A percentile compares a stretch with the other conserved stretches of the same genome.
These are phyloP conservation scores for Rhynchosporium graminicola DNA, from an alignment of 2,329 filamentous ascomycete genomes.

Conservation along the genomic window DNA sequence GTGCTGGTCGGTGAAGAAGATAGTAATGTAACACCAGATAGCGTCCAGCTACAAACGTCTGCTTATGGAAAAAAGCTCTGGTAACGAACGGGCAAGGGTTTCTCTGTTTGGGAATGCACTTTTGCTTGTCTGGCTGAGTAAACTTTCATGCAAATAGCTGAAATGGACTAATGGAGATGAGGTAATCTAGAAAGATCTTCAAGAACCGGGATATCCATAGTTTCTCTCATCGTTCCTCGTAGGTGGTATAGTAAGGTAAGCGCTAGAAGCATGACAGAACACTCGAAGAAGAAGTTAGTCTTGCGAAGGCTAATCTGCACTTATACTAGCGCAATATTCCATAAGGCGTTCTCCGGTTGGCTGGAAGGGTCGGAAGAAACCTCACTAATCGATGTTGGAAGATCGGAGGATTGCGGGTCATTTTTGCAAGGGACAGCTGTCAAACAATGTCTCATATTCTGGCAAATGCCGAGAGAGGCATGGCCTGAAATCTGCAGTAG, in stretches of 20 bases:
- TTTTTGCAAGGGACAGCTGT: neutral
- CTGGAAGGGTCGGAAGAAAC: neutral
- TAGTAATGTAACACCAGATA: conserved; percentile 10
- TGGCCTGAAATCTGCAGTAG: neutral
- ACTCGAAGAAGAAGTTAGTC: conserved; percentile 25
- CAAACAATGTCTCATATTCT: neutral
- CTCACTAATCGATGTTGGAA: neutral
- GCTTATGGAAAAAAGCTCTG: neutral
- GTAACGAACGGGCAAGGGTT: neutral
- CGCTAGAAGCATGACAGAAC: conserved; percentile 26
- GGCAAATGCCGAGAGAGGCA: conserved; percentile 8
- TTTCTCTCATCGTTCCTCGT: conserved; percentile 20
- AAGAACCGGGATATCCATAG: conserved; percentile 10
- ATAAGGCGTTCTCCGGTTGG: conserved; percentile 6
- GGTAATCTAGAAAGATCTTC: neutral
- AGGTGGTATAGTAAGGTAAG: conserved; percentile 3
- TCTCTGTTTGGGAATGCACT: neutral
- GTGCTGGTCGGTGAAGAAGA: conserved; percentile 8
- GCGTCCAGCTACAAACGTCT: neutral
- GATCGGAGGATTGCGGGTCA: neutral
- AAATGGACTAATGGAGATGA: neutral
- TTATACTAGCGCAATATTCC: neutral
- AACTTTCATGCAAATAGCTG: too few relatives aligned
- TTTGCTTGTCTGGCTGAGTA: neutral
- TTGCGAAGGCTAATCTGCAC: neutral